phyloP scores from a whole-genome alignment of 495 filamentous ascomycete species.

The Xylona heveae region DNA sequence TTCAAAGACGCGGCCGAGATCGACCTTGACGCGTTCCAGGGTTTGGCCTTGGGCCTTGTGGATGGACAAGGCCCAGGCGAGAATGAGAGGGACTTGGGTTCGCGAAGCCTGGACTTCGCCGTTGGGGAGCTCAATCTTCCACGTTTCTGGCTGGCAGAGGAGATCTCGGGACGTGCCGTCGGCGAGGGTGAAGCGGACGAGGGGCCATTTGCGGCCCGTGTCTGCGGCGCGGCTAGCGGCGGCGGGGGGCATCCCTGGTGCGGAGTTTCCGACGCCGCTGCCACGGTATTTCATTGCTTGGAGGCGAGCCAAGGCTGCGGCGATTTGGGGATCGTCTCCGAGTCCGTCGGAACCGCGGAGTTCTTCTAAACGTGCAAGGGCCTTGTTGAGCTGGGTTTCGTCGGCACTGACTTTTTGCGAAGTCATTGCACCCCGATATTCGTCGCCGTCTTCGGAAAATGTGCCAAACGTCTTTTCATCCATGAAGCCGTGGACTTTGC shows the following conservation, averaged over 20 bases:
- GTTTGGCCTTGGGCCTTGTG: constrained; percentile 98
- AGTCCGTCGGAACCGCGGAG: too few relatives aligned
- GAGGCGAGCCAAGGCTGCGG: too few relatives aligned
- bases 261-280: too few relatives aligned
- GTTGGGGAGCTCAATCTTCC: constrained; percentile 93
- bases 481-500: constrained; percentile 73
- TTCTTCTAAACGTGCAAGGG: too few relatives aligned
- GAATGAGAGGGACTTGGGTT: constrained; percentile 60
- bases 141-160: constrained; percentile 66
- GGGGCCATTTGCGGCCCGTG: constrained; percentile 37
- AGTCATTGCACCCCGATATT: too few relatives aligned
- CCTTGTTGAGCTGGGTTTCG: too few relatives aligned
- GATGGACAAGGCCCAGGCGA: constrained; percentile 92
- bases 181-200: constrained; percentile 59
- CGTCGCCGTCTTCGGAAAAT: constrained; percentile 32
- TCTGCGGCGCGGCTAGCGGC: too few relatives aligned
- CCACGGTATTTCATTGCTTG: too few relatives aligned
- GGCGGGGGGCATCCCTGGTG: too few relatives aligned
- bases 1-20: constrained; percentile 80
- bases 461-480: constrained; percentile 53
- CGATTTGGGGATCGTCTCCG: too few relatives aligned
- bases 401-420: too few relatives aligned
- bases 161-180: constrained; percentile 62
- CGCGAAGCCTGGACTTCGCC: constrained; percentile 83
- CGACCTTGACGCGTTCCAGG: constrained; percentile 83